A percentile compares a stretch with the other conserved stretches of the same genome.
These are phyloP conservation scores for Colletotrichum musae DNA, from an alignment of 2,329 filamentous ascomycete genomes.

Conservation along the genomic window DNA sequence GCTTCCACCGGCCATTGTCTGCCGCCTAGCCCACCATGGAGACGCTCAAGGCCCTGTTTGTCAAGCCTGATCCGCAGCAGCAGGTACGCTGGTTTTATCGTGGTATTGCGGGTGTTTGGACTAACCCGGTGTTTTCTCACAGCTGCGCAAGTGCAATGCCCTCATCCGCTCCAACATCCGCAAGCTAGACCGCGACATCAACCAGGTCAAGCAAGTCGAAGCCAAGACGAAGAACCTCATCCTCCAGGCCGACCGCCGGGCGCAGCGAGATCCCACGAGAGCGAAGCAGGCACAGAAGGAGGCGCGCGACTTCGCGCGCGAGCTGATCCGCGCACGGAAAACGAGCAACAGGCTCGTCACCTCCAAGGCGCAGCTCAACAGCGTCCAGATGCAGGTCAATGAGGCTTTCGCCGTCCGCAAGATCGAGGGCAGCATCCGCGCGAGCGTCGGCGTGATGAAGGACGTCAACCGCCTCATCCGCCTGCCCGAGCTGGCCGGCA, in stretches of 20 bases:
- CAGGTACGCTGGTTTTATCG: conserved; percentile 73
- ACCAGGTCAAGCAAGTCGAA: conserved; percentile 83
- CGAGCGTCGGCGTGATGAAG: conserved; percentile 94
- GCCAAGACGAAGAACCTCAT: conserved; percentile 89
- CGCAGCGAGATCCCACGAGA: conserved; percentile 83
- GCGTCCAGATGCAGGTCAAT: conserved; percentile 97
- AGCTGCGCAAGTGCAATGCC: conserved; percentile 96
- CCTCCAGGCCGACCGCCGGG: conserved; percentile 84
- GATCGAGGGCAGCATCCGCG: conserved; percentile 92
- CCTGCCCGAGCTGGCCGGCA: conserved; percentile 87
- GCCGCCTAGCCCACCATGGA: conserved; percentile 75
- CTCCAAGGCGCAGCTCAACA: conserved; percentile 90
- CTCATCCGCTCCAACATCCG: conserved; percentile 92
- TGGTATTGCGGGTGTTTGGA: conserved; percentile 1
- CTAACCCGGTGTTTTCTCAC: conserved; percentile 22
- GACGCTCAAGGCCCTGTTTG: conserved; percentile 87
- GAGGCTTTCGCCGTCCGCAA: conserved; percentile 96
- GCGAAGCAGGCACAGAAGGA: conserved; percentile 85
- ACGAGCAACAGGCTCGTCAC: conserved; percentile 83
- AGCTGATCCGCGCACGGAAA: conserved; percentile 87
- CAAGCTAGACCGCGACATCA: conserved; percentile 94
- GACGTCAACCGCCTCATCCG: conserved; percentile 91
- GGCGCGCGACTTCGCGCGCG: conserved; percentile 88
- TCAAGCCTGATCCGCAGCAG: conserved; percentile 91
- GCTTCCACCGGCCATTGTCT: conserved; percentile 13